A percentile compares a stretch with the other conserved stretches of the same genome.
Conservation (phyloP, 2,329 filamentous ascomycete genomes). For the Colletotrichum siamense region DNA sequence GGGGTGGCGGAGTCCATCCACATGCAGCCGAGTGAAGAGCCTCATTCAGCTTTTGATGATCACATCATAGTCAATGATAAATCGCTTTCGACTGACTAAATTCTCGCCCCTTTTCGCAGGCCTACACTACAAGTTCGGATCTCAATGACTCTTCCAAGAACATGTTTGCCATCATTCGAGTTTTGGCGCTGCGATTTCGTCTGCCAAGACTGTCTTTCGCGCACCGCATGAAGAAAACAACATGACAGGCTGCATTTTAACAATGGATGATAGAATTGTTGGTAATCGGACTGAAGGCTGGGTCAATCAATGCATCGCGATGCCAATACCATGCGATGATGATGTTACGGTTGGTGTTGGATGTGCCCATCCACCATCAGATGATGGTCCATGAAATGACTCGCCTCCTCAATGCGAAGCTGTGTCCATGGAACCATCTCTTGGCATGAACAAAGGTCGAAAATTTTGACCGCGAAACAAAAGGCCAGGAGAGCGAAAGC, state of each 20-base stretch:
- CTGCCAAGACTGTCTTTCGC: not conserved
- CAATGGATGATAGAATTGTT: constrained; percentile 3
- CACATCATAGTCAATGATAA: not conserved
- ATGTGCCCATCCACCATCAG: not conserved
- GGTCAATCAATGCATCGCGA: not conserved
- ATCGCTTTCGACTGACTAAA: not conserved
- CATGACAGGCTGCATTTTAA: not conserved
- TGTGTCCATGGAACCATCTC: not conserved
- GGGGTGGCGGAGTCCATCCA: not conserved
- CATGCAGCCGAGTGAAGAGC: not conserved
- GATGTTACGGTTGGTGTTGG: not conserved
- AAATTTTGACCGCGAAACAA: not conserved
- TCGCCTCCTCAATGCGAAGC: not conserved
- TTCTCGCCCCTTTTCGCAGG: not conserved
- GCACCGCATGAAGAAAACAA: not conserved
- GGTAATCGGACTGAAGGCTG: not conserved
- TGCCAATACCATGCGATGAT: not conserved
- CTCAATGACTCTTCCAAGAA: not conserved
- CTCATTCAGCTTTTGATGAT: not conserved
- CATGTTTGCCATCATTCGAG: not conserved
- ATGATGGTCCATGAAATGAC: constrained; percentile 1
- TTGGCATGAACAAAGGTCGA: not conserved
- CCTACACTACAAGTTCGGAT: not conserved
- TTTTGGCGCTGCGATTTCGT: not conserved
- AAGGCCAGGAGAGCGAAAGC: not conserved